These are phyloP conservation scores for Crucihimalaya himalaica DNA, from an alignment of 345 rosid genomes.

Conservation along the genomic window DNA sequence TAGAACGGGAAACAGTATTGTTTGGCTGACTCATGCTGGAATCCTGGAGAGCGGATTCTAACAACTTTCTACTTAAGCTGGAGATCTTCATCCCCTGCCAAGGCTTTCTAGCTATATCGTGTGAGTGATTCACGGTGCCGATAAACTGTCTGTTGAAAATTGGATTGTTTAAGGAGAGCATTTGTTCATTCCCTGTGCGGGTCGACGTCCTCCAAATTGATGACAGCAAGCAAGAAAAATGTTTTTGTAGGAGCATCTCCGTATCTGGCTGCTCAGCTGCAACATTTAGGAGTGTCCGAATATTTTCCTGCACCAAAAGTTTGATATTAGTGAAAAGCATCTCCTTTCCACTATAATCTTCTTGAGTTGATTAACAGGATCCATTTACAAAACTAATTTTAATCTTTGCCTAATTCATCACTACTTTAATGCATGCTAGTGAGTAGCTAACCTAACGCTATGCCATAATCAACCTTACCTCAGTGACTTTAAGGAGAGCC, in stretches of 20 bases:
- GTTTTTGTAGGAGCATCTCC: constrained; percentile 90
- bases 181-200: constrained; percentile 37
- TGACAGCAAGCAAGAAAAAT: constrained; percentile 83
- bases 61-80: constrained; percentile 55
- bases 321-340: constrained; percentile 32
- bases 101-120: constrained; percentile 46
- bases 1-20: constrained; percentile 44
- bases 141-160: constrained; percentile 50
- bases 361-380: constrained; percentile 9
- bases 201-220: constrained; percentile 69
- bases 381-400: neutral
- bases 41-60: constrained; percentile 75
- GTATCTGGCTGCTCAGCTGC: constrained; percentile 77
- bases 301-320: constrained; percentile 69
- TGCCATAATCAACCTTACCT: constrained; percentile 57
- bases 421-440: constrained; percentile 1
- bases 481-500: constrained; percentile 92
- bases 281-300: constrained; percentile 67
- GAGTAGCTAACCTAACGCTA: constrained; percentile 13
- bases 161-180: constrained; percentile 52
- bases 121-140: constrained; percentile 46
- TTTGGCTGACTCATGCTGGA: constrained; percentile 44
- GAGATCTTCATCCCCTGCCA: constrained; percentile 55
- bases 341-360: neutral
- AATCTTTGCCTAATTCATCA: neutral